Conservation (phyloP, 139 green algal genomes). For the Medakamo hakoo region DNA sequence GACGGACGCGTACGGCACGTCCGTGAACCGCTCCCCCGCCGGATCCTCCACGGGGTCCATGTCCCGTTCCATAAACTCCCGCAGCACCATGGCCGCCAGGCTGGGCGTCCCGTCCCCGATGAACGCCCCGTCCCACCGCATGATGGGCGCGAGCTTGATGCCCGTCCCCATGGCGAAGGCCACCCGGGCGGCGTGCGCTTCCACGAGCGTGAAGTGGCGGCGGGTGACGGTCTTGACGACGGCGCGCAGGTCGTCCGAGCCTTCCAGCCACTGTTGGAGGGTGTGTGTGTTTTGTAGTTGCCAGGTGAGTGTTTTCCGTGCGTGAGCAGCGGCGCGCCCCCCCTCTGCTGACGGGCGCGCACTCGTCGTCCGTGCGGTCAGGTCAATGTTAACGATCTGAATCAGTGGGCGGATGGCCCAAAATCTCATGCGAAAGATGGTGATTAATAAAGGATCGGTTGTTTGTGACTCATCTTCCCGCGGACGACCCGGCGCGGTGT, state of each 20-base stretch:
- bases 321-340: too few species aligned
- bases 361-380: too few species aligned
- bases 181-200: neutral
- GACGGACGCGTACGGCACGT: too few species aligned
- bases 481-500: neutral
- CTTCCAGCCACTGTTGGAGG: slow-evolving; percentile 2
- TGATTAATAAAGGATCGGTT: slow-evolving; percentile 17
- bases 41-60: too few species aligned
- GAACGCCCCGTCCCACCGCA: slow-evolving; percentile 9
- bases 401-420: too few species aligned
- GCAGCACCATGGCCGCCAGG: neutral
- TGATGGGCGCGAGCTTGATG: slow-evolving; percentile 8
- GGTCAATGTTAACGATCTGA: too few species aligned
- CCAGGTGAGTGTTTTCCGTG: slow-evolving; percentile 8
- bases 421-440: slow-evolving; percentile 35
- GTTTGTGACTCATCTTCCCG: slow-evolving; percentile 11
- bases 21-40: too few species aligned
- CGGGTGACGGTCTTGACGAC: neutral
- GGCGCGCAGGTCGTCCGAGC: neutral
- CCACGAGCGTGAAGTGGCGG: neutral
- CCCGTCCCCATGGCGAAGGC: neutral
- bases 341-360: too few species aligned
- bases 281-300: slow-evolving; percentile 14
- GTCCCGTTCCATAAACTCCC: too few species aligned
- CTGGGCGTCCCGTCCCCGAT: slow-evolving; percentile 17